phyloP scores from a whole-genome alignment of 805 yeast species.

The Metschnikowia baotianmanensis region DNA sequence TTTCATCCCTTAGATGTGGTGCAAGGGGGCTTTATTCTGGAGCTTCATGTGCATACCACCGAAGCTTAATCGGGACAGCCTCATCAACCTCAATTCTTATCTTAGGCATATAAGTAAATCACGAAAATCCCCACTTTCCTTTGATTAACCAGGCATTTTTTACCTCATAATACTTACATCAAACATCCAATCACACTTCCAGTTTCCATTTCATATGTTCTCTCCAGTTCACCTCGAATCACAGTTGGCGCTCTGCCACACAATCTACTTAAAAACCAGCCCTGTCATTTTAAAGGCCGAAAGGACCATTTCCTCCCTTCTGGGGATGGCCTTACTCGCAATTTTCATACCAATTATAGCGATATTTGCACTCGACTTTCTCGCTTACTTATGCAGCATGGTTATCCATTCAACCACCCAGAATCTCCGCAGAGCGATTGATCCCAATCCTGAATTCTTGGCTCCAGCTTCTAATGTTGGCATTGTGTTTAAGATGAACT shows the following conservation, averaged over 20 bases:
- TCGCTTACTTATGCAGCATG: constrained; percentile 6
- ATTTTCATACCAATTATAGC: constrained; percentile 2
- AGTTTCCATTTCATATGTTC: not conserved
- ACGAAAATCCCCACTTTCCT: no score
- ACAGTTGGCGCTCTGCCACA: not conserved
- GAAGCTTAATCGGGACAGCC: not conserved
- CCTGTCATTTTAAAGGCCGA: constrained; percentile 1
- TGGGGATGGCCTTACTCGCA: constrained; percentile 6
- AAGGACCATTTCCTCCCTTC: constrained; percentile 2
- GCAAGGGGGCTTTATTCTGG: no score
- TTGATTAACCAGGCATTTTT: no score
- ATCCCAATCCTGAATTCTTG: not conserved
- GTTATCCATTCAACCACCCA: not conserved
- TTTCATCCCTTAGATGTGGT: no score
- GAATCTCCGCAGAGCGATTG: not conserved
- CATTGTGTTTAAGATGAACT: constrained; percentile 4
- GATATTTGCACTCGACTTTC: constrained; percentile 3
- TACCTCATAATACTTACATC: no score
- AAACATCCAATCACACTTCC: not conserved
- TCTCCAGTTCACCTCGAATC: not conserved
- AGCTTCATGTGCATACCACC: not conserved
- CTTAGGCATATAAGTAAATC: not conserved
- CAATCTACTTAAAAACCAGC: not conserved
- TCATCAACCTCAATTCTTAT: not conserved
- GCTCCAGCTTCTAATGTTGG: not conserved